These are phyloP conservation scores for Globisporangium okanoganense DNA, from an alignment of 352 stramenopile genomes.

Conservation along the genomic window DNA sequence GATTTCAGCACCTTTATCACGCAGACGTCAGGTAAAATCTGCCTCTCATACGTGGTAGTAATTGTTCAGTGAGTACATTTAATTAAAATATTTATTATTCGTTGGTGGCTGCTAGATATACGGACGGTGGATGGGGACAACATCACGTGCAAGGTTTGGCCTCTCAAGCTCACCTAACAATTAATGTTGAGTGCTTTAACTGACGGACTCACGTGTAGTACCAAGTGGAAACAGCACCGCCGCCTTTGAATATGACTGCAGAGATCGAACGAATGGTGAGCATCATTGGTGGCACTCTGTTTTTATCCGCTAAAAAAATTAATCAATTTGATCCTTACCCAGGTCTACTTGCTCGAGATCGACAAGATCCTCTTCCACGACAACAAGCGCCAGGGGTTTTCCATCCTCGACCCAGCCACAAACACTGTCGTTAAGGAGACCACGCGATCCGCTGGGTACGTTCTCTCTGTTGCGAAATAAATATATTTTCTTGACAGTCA, in stretches of 20 bases:
- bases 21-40: conserved; percentile 36
- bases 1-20: conserved; percentile 47
- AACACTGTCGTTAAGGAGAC: conserved; percentile 20
- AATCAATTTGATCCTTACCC: neutral
- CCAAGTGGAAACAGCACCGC: conserved; percentile 20
- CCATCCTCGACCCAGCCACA: conserved; percentile 27
- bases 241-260: conserved; percentile 30
- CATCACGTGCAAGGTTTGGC: conserved; percentile 6
- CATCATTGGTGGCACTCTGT: neutral
- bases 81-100: no score
- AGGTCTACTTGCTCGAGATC: conserved; percentile 35
- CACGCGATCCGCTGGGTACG: conserved; percentile 8
- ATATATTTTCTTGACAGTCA: no score
- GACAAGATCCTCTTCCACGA: conserved; percentile 40
- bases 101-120: neutral
- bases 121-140: conserved; percentile 7
- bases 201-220: conserved; percentile 18
- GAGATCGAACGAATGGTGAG: conserved; percentile 46
- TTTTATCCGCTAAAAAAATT: neutral
- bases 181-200: neutral
- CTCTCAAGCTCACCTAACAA: no score
- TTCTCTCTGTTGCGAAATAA: no score
- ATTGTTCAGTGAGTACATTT: no score
- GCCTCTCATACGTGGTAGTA: no score
- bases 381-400: conserved; percentile 28